Evolutionary conservation across 2,329 filamentous ascomycete genomes (phyloP), one percentile per base, ranked within the genome.

Genomic region (Raffaelea deltoideospora): DNA sequence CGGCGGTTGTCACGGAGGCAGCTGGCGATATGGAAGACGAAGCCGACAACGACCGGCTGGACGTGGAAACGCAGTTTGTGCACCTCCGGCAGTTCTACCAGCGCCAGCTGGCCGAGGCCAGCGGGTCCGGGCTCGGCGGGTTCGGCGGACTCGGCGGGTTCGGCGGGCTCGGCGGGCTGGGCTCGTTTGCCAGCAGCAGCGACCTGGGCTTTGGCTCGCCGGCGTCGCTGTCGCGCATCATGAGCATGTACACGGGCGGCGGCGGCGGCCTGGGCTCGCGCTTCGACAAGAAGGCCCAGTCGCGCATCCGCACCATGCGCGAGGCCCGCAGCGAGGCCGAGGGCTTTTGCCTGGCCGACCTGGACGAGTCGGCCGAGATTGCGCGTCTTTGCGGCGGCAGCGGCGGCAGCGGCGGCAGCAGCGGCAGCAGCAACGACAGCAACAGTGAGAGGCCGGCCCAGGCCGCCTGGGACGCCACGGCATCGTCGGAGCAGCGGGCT

Each of bases 11-110:
- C 1, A 13, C 20, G 24, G 13, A 13, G 18, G 10, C 23, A 1
- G 18, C 34, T 3, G 24, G 9, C 22, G n/a, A n/a, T n/a, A n/a
- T n/a, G n/a, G n/a, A n/a, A n/a, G n/a, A n/a, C n/a, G n/a, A n/a
- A n/a, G 13, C 17, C 14, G n/a, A 10, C 15, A 5, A 10, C 4
- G 22, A 27, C 24, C 13, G n/a, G 31, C 58, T 78, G 4, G 74
- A 78, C 44, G 54, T 71, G 9, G 79, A 84, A 21, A 70, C 80
- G 8, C 74, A 81, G 24, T 94, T 88, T 50, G 63, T 73, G 18
- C 76, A 78, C 32, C 61, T 96, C 23, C 79, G 76, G 50, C 61
- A 71, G 2, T 95, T 94, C 57, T 94, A 94, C 60, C 79, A 82
- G 48, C 65, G 69, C 8, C 87, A 95, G 51, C 64, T 92, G 14